Evolutionary conservation across 805 yeast species (phyloP), one percentile per base, ranked within the genome.

Genomic region (Kodamaea nitidulidarum): DNA sequence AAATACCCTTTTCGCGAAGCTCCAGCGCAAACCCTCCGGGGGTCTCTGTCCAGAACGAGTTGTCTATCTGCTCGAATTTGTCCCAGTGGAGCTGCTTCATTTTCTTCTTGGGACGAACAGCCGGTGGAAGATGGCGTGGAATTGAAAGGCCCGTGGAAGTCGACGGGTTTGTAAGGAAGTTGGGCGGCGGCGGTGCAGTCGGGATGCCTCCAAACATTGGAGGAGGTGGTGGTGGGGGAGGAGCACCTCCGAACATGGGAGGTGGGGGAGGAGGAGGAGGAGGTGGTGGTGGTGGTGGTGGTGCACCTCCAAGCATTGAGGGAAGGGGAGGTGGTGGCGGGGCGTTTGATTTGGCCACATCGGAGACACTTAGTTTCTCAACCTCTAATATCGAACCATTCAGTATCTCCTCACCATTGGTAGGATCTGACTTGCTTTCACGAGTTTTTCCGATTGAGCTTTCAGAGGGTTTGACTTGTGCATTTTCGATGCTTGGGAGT

Each of bases 71-170:
- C 10, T 80, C 84, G 33, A 84, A 63, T 52, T 78, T 83, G 46
- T 84, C 93, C 95, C 93, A 84, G 50, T 84, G 95, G 45, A 84
- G 74, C 51, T 84, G 95, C 53, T 83, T 84, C 63, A 84, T 61
- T 57, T 78, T 80, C 44, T 68, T 71, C 56, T 70, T 71, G 14
- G 81, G 78, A 47, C 78, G 63, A 18, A 84, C 85, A 44, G 73
- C 72, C 36, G 63, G 63, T 29, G 75, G 81, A 28, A 59, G 58
- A 20, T 16, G 15, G n/a, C 21, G 20, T 15, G 20, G 32, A 7
- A 22, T 41, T 26, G 28, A 35, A 40, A 12, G 34, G 29, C 4
- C 36, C 35, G 17, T 15, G 11, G 15, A 18, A n/a, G 4, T 27
- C 15, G n/a, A 21, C 24, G 27, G 27, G 18, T 17, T 14, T 16